Evolutionary conservation across 257 asterid genomes (phyloP).

Genomic region (Solanum tacnaense): DNA sequence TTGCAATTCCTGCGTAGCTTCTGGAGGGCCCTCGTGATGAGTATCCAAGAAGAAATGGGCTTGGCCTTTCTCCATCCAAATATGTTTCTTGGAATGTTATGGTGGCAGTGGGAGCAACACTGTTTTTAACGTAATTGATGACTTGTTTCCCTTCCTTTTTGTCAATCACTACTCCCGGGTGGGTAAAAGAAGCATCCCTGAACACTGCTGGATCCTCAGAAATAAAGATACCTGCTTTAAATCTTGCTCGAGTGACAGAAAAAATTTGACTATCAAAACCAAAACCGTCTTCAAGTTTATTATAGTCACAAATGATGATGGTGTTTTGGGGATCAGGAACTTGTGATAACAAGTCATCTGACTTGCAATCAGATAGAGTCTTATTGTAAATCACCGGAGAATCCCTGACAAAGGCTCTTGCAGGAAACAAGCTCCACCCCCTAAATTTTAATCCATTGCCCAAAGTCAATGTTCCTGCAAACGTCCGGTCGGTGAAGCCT

Average conservation of each 20-base stretch:
- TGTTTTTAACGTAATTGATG: neutral
- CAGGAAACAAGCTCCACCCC: neutral
- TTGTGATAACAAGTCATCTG: neutral
- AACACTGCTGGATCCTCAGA: neutral
- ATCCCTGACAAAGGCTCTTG: neutral
- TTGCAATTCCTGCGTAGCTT: neutral
- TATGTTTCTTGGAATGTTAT: constrained; percentile 1
- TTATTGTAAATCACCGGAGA: neutral
- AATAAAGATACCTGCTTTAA: neutral
- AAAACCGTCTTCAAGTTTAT: neutral
- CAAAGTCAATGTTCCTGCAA: neutral
- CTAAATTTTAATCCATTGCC: neutral
- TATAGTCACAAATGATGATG: neutral
- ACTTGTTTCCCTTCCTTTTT: neutral
- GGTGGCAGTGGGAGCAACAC: neutral
- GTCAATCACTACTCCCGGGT: neutral
- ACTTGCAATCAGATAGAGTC: neutral
- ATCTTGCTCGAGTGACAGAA: neutral
- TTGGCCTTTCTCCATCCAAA: neutral
- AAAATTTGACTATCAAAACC: neutral
- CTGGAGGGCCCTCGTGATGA: neutral
- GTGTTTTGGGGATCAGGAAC: neutral
- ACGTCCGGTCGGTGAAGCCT: neutral
- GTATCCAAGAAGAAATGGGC: neutral
- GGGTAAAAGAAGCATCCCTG: neutral